Evolutionary conservation across 2,329 filamentous ascomycete species (phyloP), one percentile per base, ranked within the genome.

Genomic region (Monilinia fructigena): DNA sequence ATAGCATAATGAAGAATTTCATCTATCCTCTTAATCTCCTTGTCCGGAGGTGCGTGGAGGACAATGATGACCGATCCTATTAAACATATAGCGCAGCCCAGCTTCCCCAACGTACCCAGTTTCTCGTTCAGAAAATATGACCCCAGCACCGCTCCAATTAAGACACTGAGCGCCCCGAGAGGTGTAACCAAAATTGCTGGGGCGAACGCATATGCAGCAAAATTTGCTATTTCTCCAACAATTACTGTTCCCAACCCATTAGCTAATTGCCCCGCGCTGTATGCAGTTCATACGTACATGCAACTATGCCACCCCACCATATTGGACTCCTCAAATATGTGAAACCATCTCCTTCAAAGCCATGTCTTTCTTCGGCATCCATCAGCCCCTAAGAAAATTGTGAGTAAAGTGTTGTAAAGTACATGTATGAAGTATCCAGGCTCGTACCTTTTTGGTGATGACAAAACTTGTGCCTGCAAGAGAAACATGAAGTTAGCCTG

Each of bases 151-250:
- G 95, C 93, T 71, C 93, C 95, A 75, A 99, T 97, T 71, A 99
- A 82, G 67, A 99, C 96, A 76, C 92, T 95, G 69, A 99, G 84
- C 66, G 95, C 95, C 69, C 95, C 95, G 31, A 99, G 82, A 35
- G 95, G 95, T 6, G 95, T 99, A 52, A 99, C 95, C 63, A 99
- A 85, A 79, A 99, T 99, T n/a, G 95, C 96, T 52, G 95, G 95
- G 71, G 95, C 95, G 79, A 98, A 99, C 10, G 95, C 95, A 77
- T 99, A 99, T 69, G 95, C 95, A 61, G 93, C 93, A 77, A 99
- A 99, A 79, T 99, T 99, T 80, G 93, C 96, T 67, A 97, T 82
- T 80, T 99, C 95, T 76, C 95, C 95, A 55, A 96, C 80, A 68
- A 93, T 90, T 86, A 99, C 92, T 96, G 74, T 65, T 64, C 61